Conservation (phyloP, 129 eudicot genomes). For the Chrysanthemum seticuspe region DNA sequence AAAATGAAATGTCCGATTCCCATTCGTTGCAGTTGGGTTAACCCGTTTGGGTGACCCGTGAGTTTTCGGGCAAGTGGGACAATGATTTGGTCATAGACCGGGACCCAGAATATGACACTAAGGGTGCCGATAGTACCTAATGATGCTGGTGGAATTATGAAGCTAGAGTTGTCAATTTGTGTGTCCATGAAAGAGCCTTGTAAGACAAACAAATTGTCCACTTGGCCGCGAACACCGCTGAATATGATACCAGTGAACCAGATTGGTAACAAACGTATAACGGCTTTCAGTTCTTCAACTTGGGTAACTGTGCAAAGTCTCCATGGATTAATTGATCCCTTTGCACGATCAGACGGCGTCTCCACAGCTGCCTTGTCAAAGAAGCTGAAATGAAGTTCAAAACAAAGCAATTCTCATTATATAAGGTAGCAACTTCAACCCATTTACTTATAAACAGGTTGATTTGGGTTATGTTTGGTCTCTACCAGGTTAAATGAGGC, state of each 20-base stretch:
- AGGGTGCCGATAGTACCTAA: conserved; percentile 65
- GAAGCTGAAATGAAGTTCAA: conserved; percentile 30
- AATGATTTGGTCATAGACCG: conserved; percentile 57
- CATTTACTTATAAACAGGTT: too few relatives aligned
- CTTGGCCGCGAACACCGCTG: conserved; percentile 60
- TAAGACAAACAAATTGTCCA: conserved; percentile 71
- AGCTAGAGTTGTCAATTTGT: conserved; percentile 30
- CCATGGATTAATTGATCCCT: conserved; percentile 43
- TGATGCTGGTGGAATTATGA: conserved; percentile 72
- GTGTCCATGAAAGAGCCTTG: conserved; percentile 71
- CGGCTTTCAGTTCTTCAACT: conserved; percentile 70
- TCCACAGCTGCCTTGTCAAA: conserved; percentile 48
- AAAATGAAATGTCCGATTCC: conserved; percentile 66
- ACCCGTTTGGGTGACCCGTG: conserved; percentile 61
- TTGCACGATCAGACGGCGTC: conserved; percentile 24
- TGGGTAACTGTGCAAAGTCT: conserved; percentile 78
- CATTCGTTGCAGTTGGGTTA: conserved; percentile 77
- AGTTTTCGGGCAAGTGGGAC: conserved; percentile 55
- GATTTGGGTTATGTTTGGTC: too few relatives aligned
- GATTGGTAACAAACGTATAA: conserved; percentile 65
- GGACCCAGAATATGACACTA: conserved; percentile 80
- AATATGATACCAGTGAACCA: conserved; percentile 85
- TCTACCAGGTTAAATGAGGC: too few relatives aligned
- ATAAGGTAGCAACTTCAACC: too few relatives aligned
- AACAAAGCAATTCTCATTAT: neutral